Percentiles rank a stretch among this genome's conserved stretches.
These are phyloP conservation scores for Ulvella scutata DNA, from an alignment of 139 green algal genomes.

Conservation along the genomic window DNA sequence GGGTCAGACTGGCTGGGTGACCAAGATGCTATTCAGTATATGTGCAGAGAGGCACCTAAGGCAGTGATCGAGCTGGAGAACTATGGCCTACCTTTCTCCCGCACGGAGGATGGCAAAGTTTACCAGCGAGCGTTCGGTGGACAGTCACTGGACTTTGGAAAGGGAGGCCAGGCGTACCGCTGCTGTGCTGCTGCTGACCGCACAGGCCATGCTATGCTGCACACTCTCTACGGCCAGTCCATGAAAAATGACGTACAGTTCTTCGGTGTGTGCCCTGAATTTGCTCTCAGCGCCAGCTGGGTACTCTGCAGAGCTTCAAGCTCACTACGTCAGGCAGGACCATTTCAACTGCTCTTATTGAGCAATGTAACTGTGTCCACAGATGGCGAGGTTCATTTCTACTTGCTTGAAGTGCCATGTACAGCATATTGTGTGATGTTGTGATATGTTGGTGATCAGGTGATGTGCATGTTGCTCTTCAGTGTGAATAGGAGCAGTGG, in stretches of 20 bases:
- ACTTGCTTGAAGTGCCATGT: too few species aligned
- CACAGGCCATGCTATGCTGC: constrained; percentile 97
- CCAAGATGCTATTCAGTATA: constrained; percentile 69
- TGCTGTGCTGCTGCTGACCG: constrained; percentile 86
- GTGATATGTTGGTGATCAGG: too few species aligned
- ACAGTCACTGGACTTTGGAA: constrained; percentile 88
- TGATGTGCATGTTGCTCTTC: too few species aligned
- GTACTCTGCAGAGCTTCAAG: too few species aligned
- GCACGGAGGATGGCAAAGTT: constrained; percentile 97
- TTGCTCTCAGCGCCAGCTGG: too few species aligned
- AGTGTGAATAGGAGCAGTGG: too few species aligned
- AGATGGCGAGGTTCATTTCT: too few species aligned
- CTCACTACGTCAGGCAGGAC: too few species aligned
- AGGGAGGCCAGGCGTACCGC: constrained; percentile 58
- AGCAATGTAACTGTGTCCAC: too few species aligned
- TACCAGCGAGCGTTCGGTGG: constrained; percentile 98
- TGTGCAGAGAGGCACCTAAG: constrained; percentile 87
- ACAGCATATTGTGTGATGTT: too few species aligned
- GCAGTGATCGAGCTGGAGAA: constrained; percentile 97
- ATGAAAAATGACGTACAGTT: constrained; percentile 97
- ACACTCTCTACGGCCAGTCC: constrained; percentile 90
- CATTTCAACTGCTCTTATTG: too few species aligned
- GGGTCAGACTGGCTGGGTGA: constrained; percentile 96
- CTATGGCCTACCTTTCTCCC: constrained; percentile 94
- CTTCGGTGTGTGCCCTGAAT: constrained; percentile 54